phyloP scores from a whole-genome alignment of 345 rosid species.

The Excoecaria agallocha region DNA sequence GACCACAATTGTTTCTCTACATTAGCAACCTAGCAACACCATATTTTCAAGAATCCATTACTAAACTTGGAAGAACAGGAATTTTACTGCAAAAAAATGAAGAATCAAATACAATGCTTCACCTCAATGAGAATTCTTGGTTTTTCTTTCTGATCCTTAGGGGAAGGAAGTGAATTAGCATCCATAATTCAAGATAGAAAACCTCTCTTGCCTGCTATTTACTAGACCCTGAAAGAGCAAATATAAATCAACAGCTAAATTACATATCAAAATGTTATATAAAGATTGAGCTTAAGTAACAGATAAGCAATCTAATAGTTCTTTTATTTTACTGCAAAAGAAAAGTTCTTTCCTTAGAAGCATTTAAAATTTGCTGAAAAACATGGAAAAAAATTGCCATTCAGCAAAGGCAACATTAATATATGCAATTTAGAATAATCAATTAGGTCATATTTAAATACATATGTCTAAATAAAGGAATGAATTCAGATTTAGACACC shows the following conservation, averaged over 20 bases:
- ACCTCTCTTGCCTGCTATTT: constrained; percentile 21
- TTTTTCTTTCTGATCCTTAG: constrained; percentile 45
- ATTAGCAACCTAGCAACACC: constrained; percentile 51
- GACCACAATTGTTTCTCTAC: constrained; percentile 69
- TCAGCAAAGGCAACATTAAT: too few relatives aligned
- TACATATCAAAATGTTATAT: too few relatives aligned
- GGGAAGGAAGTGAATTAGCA: constrained; percentile 22
- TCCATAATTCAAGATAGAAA: constrained; percentile 31
- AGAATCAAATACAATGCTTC: constrained; percentile 15
- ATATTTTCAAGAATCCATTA: constrained; percentile 12
- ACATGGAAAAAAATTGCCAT: too few relatives aligned
- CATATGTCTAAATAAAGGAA: neutral
- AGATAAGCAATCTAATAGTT: neutral
- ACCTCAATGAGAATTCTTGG: constrained; percentile 55
- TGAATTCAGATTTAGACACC: neutral
- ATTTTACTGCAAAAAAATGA: neutral
- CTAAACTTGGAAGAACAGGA: constrained; percentile 15
- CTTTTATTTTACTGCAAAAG: too few relatives aligned
- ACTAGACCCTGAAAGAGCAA: neutral
- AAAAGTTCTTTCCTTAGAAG: too few relatives aligned
- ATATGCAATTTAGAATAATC: too few relatives aligned
- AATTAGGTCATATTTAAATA: neutral
- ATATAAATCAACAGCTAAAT: constrained; percentile 1
- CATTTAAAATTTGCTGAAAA: too few relatives aligned
- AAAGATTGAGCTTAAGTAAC: neutral